These are phyloP conservation scores for Millerago galiae DNA, from an alignment of 805 yeast genomes.

Conservation along the genomic window DNA sequence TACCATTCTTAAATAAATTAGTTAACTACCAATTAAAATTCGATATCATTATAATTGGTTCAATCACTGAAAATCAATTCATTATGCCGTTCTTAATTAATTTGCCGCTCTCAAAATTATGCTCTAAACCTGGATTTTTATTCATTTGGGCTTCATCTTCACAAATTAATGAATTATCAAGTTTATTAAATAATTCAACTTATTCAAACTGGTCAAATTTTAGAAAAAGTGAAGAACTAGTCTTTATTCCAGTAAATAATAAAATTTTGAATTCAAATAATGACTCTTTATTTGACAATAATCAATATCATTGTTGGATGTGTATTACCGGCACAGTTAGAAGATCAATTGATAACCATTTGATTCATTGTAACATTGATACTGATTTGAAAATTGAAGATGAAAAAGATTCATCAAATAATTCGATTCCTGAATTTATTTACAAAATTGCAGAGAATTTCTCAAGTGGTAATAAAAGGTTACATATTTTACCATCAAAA, in stretches of 20 bases:
- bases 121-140: conserved; percentile 80
- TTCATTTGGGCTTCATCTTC: conserved; percentile 84
- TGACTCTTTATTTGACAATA: conserved; percentile 49
- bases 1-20: conserved; percentile 57
- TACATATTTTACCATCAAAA: conserved; percentile 77
- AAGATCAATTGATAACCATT: conserved; percentile 73
- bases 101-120: conserved; percentile 65
- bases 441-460: conserved; percentile 86
- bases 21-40: conserved; percentile 51
- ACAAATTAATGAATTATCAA: conserved; percentile 57
- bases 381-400: conserved; percentile 79
- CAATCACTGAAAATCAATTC: conserved; percentile 69
- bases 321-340: conserved; percentile 93
- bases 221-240: conserved; percentile 84
- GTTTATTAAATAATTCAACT: conserved; percentile 43
- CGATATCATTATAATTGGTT: conserved; percentile 91
- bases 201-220: conserved; percentile 54
- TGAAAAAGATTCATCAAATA: conserved; percentile 22
- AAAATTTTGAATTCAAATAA: conserved; percentile 39
- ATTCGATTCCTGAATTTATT: conserved; percentile 65
- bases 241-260: conserved; percentile 63
- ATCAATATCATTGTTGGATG: conserved; percentile 98
- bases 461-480: conserved; percentile 70
- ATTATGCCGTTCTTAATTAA: conserved; percentile 53
- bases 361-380: conserved; percentile 88